Evolutionary conservation across 768 basidiomycete species (phyloP), one percentile per base, ranked within the genome.

Genomic region (Boletus subparvulus): DNA sequence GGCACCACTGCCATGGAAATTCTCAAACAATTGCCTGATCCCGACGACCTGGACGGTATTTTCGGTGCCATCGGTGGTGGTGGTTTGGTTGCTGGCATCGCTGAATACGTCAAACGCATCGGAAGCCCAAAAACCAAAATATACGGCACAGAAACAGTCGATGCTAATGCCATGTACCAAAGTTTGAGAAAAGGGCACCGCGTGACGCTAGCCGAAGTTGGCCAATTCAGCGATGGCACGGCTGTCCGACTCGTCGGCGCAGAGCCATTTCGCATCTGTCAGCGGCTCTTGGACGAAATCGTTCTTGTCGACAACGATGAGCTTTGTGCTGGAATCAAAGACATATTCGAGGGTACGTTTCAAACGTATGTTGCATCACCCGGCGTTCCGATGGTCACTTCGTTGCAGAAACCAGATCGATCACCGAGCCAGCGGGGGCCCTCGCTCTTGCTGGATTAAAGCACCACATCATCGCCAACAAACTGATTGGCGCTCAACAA

Each of bases 311-410:
- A 91, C 68, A 98, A 97, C 60, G 97, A 99, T 68, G 96, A 96
- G 71, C 86, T 99, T 44, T 99, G 97, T 69, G 97, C 97, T 8
- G 94, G 94, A 6, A 98, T 98, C 76, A 98, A 98, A 75, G 97
- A 99, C 66, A 89, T 98, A 32, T 99, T 98, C 66, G 94, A 98
- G 77, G 96, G 96, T 92, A 59, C 56, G 77, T 59, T 8, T 40
- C 24, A 28, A 24, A 33, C 11, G 19, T 7, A 17, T 2, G 28
- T 24, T 28, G 39, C 19, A 19, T 4, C 46, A 11, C 30, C 19
- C 12, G 28, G 43, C 1, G 16, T 46, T 36, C 24, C 26, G 6
- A 39, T 37, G 21, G 17, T 35, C 42, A 44, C 9, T 36, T 58
- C 21, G 33, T 58, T 55, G 13, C 53, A 56, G 97, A 98, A 70